Conservation (phyloP, 1,284 basidiomycete genomes). For the Fomitopsis betulina region DNA sequence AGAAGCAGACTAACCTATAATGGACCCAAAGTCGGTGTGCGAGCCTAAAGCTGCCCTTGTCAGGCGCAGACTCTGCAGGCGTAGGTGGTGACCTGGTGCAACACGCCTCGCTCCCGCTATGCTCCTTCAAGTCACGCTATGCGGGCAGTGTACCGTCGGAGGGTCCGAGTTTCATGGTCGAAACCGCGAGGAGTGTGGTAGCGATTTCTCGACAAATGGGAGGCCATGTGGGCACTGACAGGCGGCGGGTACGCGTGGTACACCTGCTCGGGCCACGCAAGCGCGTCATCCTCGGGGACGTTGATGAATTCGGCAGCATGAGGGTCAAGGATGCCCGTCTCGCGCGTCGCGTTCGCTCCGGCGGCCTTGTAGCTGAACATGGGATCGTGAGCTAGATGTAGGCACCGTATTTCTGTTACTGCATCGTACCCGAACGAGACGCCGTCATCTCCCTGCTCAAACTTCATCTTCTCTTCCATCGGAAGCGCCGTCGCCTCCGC, state of each 20-base stretch:
- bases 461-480: slow-evolving; percentile 33
- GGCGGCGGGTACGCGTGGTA: slow-evolving; percentile 31
- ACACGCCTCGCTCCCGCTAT: slow-evolving; percentile 35
- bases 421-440: slow-evolving; percentile 28
- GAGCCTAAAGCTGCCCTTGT: slow-evolving; percentile 27
- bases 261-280: slow-evolving; percentile 25
- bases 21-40: slow-evolving; percentile 36
- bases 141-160: slow-evolving; percentile 22
- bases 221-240: slow-evolving; percentile 29
- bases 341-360: slow-evolving; percentile 31
- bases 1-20: slow-evolving; percentile 11
- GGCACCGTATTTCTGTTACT: not conserved
- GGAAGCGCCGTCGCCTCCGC: slow-evolving; percentile 32
- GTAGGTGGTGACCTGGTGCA: slow-evolving; percentile 31
- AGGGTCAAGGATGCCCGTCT: slow-evolving; percentile 28
- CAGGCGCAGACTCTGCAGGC: slow-evolving; percentile 16
- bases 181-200: slow-evolving; percentile 27
- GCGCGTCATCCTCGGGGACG: slow-evolving; percentile 28
- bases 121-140: slow-evolving; percentile 26
- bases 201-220: slow-evolving; percentile 29
- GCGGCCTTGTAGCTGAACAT: slow-evolving; percentile 28
- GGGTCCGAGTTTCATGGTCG: slow-evolving; percentile 23
- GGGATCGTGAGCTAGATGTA: not conserved
- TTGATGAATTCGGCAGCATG: slow-evolving; percentile 32
- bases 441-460: slow-evolving; percentile 33